Base-by-base conservation (phyloP, 306 rosid genomes). In the Prunus mira region DNA sequence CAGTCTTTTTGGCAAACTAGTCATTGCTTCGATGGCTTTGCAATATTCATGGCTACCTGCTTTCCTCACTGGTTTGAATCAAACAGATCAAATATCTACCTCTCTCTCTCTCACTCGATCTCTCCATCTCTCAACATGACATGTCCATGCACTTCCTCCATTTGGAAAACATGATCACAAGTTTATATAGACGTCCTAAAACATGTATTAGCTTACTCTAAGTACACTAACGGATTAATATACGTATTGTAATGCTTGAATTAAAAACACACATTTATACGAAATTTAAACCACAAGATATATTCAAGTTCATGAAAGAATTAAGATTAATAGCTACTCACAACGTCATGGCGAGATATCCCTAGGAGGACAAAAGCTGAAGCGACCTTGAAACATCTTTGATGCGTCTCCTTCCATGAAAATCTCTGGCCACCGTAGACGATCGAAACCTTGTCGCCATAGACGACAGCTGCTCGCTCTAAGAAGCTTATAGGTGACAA, bases 401-500 rank as follows among this genome's bases (percentile, higher is more conserved):
- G 58, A 55, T 86, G 78, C 64, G 94, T 94, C 71, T 94, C 22
- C 57, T 58, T 69, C 97, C 97, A 93, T 5, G 91, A 78, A 71
- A 85, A 89, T 15, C 70, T 57, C 12, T 76, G 45, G 20, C 38
- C 22, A 19, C 77, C 85, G 56, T 86, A 86, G 62, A 91, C 43
- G 47, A 91, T 12, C 32, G 96, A 88, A 32, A 75, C 22, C 9
- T 80, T 71, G 4, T 85, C 87, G 17, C 87, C 89, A 55, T 80
- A 61, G 12, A 76, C 47, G n/a, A 11, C 43, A 7, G 93, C 84
- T 24, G 98, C 92, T 63, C 81, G 3, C 70, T 87, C 86, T 15
- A 93, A 77, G 80, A 93, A 91, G 30, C 69, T 46, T 41, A 89
- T 72, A 0, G 98, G 98, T n/a, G 97, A 72, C 69, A 91, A 79